Base-by-base conservation (phyloP, 257 asterid species). In the Verbascum thapsus region DNA sequence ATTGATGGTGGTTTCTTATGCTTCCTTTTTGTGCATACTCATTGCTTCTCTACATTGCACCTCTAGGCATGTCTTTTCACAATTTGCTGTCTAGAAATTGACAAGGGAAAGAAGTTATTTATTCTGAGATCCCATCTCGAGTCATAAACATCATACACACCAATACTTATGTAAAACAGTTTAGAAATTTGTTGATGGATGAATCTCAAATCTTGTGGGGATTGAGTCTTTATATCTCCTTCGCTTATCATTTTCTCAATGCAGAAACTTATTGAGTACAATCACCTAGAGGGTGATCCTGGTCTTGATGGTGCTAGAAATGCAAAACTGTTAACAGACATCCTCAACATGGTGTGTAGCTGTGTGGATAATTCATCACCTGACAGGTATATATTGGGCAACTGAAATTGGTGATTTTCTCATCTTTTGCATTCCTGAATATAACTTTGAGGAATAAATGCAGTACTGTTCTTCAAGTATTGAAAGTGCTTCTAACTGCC, bases 211-310 rank as follows among this genome's bases (percentile, higher is more conserved):
- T n/a, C n/a, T n/a, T n/a, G n/a, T 60, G 70, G 69, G 65, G 44
- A 64, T 39, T 57, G 41, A 26, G 40, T 41, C 13, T 56, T 42
- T 51, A 17, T 13, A 9, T 43, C 61, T 63, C 50, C 53, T 20
- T 20, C 63, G 38, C 20, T 16, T 57, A 51, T 64, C 54, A 56
- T 37, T 44, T 60, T 64, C n/a, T 69, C 17, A 56, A 42, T 52
- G 53, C 89, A 94, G 99, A 94, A 94, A 94, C 99, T 94, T 78
- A 90, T 90, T 30, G 98, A 87, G 42, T 94, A 94, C 67, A 88
- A 90, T 71, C 96, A 90, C 76, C 83, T 94, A 43, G 99, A 90
- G 86, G 99, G 98, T 44, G 99, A 94, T 76, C 97, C 96, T 44
- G 98, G 99, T 75, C 80, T 87, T 61, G 98, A 88, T 71, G 88